Evolutionary conservation across 2,329 filamentous ascomycete species (phyloP), one percentile per base, ranked within the genome.

Genomic region (Biscogniauxia sp.): DNA sequence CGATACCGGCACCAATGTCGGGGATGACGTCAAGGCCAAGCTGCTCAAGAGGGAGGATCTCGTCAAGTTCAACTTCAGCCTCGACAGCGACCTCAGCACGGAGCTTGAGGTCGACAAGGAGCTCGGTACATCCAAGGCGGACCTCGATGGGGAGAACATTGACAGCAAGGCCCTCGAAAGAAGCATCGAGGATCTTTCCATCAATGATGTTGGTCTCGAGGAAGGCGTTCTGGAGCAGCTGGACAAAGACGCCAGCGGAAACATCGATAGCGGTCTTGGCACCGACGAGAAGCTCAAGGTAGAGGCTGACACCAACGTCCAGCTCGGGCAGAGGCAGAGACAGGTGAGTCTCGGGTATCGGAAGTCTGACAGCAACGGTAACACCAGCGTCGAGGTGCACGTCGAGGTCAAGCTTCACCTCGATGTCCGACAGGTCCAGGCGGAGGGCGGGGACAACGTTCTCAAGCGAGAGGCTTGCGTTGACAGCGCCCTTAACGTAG

Each of bases 281-380:
- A 54, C 74, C 77, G 17, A 86, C 70, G 28, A 86, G 76, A 1
- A 87, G 75, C 62, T 86, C 83, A 9, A 86, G 74, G 37, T 75
- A 75, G 55, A 85, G 76, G 1, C 82, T 70, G 2, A 80, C 76
- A 3, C 81, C 80, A 8, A 83, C 70, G 28, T 76, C 72, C 0
- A 84, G 66, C 0, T 78, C 75, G 1, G 75, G 73, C 2, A 84
- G 63, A 17, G 72, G 69, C 2, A 84, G 71, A 5, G 80, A 78
- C 50, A 80, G 71, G 1, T 79, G 74, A 1, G 76, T 76, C 25
- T 78, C 68, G 6, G 79, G 79, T 7, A 76, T 76, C 65, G 78
- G 82, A 0, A 86, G 73, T 66, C 80, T 82, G 52, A 85, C 70
- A 2, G 79, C 78, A 66, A 86, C 83, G 20, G 79, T 79, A 19